Evolutionary conservation across 306 rosid species (phyloP).

Genomic region (Trifolium repens): DNA sequence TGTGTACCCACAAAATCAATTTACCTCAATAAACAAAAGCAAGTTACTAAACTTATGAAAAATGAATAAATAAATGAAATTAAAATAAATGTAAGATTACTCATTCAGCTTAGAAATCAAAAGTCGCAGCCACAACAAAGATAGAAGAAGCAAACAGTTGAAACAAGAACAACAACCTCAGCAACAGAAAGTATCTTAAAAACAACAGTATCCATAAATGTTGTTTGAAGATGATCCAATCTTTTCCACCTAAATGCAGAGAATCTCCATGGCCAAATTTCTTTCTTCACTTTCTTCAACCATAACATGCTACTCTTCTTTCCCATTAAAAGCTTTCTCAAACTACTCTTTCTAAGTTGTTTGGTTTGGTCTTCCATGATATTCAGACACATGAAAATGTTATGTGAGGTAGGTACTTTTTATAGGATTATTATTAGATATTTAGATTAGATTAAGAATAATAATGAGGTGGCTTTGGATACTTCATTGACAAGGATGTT

Average conservation of each 20-base stretch:
- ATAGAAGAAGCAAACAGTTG: constrained; percentile 78
- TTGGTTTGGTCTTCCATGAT: background rate
- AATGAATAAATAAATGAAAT: background rate
- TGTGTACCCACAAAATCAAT: background rate
- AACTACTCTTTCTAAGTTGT: constrained; percentile 7
- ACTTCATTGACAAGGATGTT: constrained; percentile 39
- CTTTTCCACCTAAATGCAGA: constrained; percentile 64
- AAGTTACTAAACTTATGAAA: background rate
- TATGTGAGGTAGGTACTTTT: constrained; percentile 1
- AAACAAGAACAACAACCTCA: constrained; percentile 70
- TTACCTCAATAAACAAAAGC: background rate
- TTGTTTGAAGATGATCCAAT: constrained; percentile 49
- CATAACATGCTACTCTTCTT: constrained; percentile 52
- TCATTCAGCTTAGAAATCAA: constrained; percentile 25
- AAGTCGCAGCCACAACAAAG: constrained; percentile 80
- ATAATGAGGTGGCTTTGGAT: constrained; percentile 44
- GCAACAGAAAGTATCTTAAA: constrained; percentile 62
- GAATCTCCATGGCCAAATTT: constrained; percentile 49
- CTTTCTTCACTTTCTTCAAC: constrained; percentile 58
- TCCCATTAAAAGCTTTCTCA: constrained; percentile 22
- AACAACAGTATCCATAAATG: constrained; percentile 63
- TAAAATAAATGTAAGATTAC: background rate
- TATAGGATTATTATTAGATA: background rate
- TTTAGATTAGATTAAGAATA: background rate
- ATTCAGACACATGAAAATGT: background rate